Conservation (phyloP, 495 filamentous ascomycete genomes). For the Astrocystis sublimbata region DNA sequence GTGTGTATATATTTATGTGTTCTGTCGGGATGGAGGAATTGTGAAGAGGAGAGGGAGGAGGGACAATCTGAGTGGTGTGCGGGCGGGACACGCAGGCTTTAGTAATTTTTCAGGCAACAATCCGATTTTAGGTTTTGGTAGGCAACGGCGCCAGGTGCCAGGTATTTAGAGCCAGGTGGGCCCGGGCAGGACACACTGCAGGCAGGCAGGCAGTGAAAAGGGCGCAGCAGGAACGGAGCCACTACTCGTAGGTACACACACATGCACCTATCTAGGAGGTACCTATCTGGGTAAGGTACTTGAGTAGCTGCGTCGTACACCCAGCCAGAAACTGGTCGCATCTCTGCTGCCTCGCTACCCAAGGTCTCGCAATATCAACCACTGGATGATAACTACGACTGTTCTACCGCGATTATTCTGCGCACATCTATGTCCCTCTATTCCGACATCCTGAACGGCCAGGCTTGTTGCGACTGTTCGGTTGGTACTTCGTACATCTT, state of each 20-base stretch:
- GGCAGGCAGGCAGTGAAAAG: not conserved
- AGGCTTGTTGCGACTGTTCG: slow-evolving; percentile 33
- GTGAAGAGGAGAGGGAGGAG: slow-evolving; percentile 16
- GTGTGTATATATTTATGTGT: slow-evolving; percentile 20
- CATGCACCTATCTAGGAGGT: no score
- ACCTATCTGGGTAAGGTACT: no score
- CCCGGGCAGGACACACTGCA: not conserved
- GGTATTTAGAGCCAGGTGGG: not conserved
- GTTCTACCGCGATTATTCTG: no score
- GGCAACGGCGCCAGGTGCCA: not conserved
- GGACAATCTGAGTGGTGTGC: slow-evolving; percentile 21
- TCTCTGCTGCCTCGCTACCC: no score
- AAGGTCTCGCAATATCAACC: slow-evolving; percentile 26
- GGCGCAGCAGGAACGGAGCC: not conserved
- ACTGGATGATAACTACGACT: no score
- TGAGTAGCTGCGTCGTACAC: no score
- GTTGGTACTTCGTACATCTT: slow-evolving; percentile 22
- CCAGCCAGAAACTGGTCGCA: no score
- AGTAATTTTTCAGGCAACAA: slow-evolving; percentile 39
- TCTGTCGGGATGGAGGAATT: slow-evolving; percentile 17
- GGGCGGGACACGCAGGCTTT: slow-evolving; percentile 28
- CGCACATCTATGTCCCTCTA: no score
- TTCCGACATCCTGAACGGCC: no score
- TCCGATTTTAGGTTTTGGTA: slow-evolving; percentile 2
- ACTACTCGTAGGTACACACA: not conserved